phyloP scores from a whole-genome alignment of 2,329 filamentous ascomycete species.

The Trichoderma aggressivum region DNA sequence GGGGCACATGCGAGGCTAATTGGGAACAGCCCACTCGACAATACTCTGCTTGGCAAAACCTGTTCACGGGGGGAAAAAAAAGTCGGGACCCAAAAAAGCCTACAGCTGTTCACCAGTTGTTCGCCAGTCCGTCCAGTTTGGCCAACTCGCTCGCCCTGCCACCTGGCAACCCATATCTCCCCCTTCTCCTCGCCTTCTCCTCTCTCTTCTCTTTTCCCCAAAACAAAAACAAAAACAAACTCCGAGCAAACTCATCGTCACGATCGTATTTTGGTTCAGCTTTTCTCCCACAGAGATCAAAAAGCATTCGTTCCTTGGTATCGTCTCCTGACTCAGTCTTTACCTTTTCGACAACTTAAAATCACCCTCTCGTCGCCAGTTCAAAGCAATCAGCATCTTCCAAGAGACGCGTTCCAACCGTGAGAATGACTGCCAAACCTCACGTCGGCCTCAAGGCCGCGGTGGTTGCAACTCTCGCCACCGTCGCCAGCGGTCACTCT shows the following conservation, averaged over 20 bases:
- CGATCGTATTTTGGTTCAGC: slow-evolving; percentile 14
- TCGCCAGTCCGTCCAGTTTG: not conserved
- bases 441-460: slow-evolving; percentile 25
- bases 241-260: not conserved
- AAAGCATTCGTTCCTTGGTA: slow-evolving; percentile 13
- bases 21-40: not conserved
- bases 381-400: not conserved
- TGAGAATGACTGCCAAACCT: slow-evolving; percentile 2
- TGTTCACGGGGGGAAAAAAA: not conserved
- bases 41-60: not conserved
- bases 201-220: not conserved
- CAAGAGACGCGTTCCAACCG: slow-evolving; percentile 11
- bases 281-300: slow-evolving; percentile 19
- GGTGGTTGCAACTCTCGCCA: slow-evolving; percentile 32
- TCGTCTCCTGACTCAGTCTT: slow-evolving; percentile 11
- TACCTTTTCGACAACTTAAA: not conserved
- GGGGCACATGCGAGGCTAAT: not conserved
- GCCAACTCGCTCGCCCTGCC: slow-evolving; percentile 1
- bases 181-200: not conserved
- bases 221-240: slow-evolving; percentile 4
- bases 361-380: not conserved
- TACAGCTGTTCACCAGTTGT: slow-evolving; percentile 12
- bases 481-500: slow-evolving; percentile 57
- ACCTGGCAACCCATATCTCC: slow-evolving; percentile 6
- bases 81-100: not conserved